Conservation (phyloP, 2,329 filamentous ascomycete species). For the Sporothrix protearum region DNA sequence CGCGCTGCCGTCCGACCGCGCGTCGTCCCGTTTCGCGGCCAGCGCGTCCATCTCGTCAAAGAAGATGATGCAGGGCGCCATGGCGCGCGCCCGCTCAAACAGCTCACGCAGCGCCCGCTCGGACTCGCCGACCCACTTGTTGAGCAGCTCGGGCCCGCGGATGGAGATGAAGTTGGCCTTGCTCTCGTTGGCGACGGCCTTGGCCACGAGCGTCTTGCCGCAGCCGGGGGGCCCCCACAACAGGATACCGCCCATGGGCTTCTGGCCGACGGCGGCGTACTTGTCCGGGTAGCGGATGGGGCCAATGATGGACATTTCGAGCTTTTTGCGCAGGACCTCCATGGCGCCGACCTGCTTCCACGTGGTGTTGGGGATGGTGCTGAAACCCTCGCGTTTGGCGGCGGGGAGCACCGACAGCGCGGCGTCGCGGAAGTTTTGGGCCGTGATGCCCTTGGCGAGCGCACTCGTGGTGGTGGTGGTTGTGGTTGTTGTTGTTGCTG, state of each 20-base stretch:
- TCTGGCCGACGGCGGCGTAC: conserved; percentile 74
- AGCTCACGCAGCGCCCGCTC: conserved; percentile 90
- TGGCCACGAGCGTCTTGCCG: conserved; percentile 92
- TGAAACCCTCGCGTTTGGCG: conserved; percentile 88
- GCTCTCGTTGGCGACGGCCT: conserved; percentile 91
- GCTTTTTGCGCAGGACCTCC: conserved; percentile 70
- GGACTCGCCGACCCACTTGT: conserved; percentile 96
- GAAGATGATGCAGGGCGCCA: conserved; percentile 90
- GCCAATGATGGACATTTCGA: conserved; percentile 81
- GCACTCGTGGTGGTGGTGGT: too few species aligned
- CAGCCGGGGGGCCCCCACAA: conserved; percentile 97
- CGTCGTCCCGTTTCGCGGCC: conserved; percentile 76
- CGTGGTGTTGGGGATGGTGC: conserved; percentile 86
- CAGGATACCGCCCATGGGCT: conserved; percentile 77
- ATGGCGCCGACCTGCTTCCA: conserved; percentile 92
- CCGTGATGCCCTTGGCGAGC: conserved; percentile 39
- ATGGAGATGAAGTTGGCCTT: conserved; percentile 98
- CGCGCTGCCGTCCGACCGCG: conserved; percentile 69
- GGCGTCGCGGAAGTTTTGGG: conserved; percentile 67
- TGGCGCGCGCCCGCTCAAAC: conserved; percentile 81
- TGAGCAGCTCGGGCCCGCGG: conserved; percentile 91
- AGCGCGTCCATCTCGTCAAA: conserved; percentile 93
- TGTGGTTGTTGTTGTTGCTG: neutral
- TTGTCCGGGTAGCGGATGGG: conserved; percentile 79
- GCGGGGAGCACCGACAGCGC: conserved; percentile 74